Evolutionary conservation across 345 rosid genomes (phyloP).

Genomic region (Murraya paniculata): DNA sequence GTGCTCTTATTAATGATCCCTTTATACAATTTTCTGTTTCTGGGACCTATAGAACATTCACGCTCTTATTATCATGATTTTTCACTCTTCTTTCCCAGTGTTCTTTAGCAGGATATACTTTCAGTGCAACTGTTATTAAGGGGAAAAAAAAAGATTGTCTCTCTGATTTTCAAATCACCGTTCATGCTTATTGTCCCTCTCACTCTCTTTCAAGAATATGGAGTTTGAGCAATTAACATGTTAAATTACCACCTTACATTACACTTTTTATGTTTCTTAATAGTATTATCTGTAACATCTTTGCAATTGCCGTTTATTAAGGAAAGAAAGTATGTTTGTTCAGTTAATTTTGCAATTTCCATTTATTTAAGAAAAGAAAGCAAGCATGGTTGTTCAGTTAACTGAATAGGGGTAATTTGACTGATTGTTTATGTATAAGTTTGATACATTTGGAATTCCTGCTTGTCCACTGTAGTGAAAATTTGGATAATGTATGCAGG

Average conservation of each 20-base stretch:
- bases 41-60: neutral
- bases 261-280: neutral
- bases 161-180: neutral
- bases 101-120: neutral
- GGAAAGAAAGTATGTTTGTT: neutral
- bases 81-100: neutral
- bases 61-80: neutral
- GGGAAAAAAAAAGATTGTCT: neutral
- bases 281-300: neutral
- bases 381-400: neutral
- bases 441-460: neutral
- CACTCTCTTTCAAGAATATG: neutral
- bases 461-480: neutral
- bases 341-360: neutral
- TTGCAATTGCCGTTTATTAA: neutral
- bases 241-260: neutral
- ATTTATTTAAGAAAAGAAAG: neutral
- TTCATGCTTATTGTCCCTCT: neutral
- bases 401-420: neutral
- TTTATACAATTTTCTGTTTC: neutral
- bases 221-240: neutral
- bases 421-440: neutral
- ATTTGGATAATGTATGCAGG: constrained; percentile 42
- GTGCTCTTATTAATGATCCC: neutral
- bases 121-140: neutral